Conservation (phyloP, 1,284 basidiomycete species). For the Cutaneotrichosporon dermatis region DNA sequence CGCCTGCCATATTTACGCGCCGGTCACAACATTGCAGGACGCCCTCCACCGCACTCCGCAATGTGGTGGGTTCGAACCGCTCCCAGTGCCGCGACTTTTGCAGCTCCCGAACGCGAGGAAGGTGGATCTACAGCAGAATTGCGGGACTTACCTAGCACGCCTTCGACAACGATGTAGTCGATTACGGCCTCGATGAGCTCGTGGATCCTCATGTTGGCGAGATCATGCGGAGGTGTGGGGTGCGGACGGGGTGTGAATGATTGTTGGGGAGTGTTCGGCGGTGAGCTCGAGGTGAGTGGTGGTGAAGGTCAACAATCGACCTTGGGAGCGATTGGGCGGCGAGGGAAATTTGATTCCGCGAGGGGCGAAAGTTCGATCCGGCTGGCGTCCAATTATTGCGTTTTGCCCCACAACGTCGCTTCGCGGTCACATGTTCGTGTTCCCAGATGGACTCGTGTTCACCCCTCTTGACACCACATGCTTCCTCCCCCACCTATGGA, state of each 20-base stretch:
- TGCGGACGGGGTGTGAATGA: background rate
- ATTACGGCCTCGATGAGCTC: conserved; percentile 41
- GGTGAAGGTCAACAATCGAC: background rate
- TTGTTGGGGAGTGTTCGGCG: no score
- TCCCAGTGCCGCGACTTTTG: conserved; percentile 10
- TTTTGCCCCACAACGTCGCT: background rate
- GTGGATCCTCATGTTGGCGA: conserved; percentile 37
- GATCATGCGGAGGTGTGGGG: background rate
- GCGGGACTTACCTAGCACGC: conserved; percentile 40
- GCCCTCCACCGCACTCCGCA: conserved; percentile 13
- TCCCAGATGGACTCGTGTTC: no score
- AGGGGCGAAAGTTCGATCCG: background rate
- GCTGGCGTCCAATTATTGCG: background rate
- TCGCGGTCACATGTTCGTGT: background rate
- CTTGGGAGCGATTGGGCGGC: no score
- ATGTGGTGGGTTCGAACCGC: conserved; percentile 17
- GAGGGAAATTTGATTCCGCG: background rate
- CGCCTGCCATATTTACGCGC: background rate
- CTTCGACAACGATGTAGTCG: conserved; percentile 41
- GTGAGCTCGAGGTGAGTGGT: background rate
- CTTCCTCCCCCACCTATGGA: no score
- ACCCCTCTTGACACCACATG: no score
- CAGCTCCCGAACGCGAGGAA: background rate
- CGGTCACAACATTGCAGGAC: conserved; percentile 6
- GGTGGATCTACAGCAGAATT: background rate